These are phyloP conservation scores for Neurospora pannonica DNA, from an alignment of 495 filamentous ascomycete species.

Conservation along the genomic window DNA sequence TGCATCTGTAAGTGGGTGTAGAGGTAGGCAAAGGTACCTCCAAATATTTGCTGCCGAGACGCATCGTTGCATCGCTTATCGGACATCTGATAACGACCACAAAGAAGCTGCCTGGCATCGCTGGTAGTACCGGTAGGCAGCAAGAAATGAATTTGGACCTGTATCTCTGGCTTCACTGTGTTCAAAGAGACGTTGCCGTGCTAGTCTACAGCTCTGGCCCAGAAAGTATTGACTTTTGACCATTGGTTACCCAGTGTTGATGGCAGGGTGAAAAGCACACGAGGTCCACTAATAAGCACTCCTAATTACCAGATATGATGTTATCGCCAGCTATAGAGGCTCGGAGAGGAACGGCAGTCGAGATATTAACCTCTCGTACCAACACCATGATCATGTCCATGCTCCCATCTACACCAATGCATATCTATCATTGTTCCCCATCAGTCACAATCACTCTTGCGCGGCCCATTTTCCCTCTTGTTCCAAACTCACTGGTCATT, in stretches of 20 bases:
- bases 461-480: neutral
- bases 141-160: no score
- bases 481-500: slow-evolving; percentile 1
- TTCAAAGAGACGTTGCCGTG: neutral
- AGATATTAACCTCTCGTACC: neutral
- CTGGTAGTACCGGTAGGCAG: neutral
- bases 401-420: slow-evolving; percentile 9
- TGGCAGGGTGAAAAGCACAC: neutral
- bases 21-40: no score
- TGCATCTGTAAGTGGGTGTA: neutral
- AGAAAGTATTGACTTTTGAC: neutral
- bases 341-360: neutral
- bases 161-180: no score
- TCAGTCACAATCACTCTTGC: neutral
- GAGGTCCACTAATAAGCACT: neutral
- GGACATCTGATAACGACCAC: neutral
- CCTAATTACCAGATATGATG: neutral
- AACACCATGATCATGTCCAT: slow-evolving; percentile 2
- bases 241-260: neutral
- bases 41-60: neutral
- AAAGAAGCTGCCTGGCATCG: neutral
- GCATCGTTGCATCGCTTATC: neutral
- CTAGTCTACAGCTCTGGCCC: neutral
- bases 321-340: neutral
- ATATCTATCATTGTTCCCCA: slow-evolving; percentile 4